Base-by-base conservation (phyloP, 1,284 basidiomycete genomes). In the Laetiporus sulphureus region DNA sequence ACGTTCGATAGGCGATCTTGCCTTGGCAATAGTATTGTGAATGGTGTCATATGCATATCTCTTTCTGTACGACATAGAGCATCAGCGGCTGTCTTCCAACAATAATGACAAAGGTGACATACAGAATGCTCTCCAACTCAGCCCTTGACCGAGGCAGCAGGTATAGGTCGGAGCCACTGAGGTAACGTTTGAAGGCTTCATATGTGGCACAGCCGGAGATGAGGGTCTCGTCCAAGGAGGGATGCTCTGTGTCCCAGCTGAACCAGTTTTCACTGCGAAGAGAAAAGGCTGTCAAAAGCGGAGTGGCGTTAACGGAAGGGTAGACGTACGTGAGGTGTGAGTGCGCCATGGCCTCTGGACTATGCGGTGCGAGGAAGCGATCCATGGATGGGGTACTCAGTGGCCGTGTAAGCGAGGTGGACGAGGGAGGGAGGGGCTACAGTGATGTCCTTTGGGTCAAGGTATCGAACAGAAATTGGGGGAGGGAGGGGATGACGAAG, bases 21-120 rank as follows among this genome's bases (percentile, higher is more conserved):
- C 79, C 44, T 71, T 71, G 6, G 85, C 69, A 54, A 89, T 85
- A 4, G 75, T 75, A 57, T 88, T 88, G 59, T 89, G 86, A 44
- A 89, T 84, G 7, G 78, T 75, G 49, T 88, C 85, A 53, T 83
- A 78, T 1, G 80, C 74, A 55, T 88, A 88, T 54, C 85, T 69
- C 46, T 75, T 69, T 48, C 83, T 86, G 57, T 22, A 7, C 8
- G 25, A 38, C 23, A 36, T 35, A 16, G 38, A 50, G 29, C n/a
- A 51, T 49, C 52, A 21, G 32, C 30, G 30, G 34, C 29, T 32
- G 25, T 32, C 8, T 33, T 33, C 24, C 27, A 29, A 42, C 36
- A 44, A 16, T 18, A 12, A 21, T 19, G 36, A 40, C 36, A 44
- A 41, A 41, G 43, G 38, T 40, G 24, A 71, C 81, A 54, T 48